These are phyloP conservation scores for Serendipita sp. DNA, from an alignment of 1,284 basidiomycete species.

Conservation along the genomic window DNA sequence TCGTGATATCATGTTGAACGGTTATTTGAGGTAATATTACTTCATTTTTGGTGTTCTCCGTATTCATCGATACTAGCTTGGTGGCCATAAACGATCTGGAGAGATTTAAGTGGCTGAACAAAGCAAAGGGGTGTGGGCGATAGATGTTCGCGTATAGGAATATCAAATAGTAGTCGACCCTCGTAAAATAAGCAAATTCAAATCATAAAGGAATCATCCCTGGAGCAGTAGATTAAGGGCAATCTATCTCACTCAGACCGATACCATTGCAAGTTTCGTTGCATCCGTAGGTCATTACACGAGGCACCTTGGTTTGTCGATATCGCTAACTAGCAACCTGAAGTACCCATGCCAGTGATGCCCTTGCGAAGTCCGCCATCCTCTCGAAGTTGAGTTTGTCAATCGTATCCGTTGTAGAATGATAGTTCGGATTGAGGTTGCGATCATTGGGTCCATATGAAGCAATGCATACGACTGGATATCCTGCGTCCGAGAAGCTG, in stretches of 20 bases:
- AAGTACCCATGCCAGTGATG: constrained; percentile 11
- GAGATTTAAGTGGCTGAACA: too few relatives aligned
- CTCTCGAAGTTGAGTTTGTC: constrained; percentile 13
- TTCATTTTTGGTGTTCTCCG: neutral
- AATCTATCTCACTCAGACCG: too few relatives aligned
- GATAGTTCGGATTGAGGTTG: constrained; percentile 13
- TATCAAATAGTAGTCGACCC: too few relatives aligned
- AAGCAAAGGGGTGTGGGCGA: too few relatives aligned
- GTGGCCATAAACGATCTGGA: too few relatives aligned
- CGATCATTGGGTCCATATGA: constrained; percentile 11
- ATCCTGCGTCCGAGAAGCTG: constrained; percentile 11
- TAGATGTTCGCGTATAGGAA: too few relatives aligned
- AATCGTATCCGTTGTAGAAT: constrained; percentile 10
- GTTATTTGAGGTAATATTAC: constrained; percentile 27
- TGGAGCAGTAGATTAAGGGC: too few relatives aligned
- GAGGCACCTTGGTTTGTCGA: too few relatives aligned
- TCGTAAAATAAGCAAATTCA: too few relatives aligned
- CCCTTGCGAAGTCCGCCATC: constrained; percentile 11
- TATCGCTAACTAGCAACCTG: constrained; percentile 7
- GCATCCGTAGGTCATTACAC: too few relatives aligned
- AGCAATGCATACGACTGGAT: constrained; percentile 12
- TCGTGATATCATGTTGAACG: constrained; percentile 45
- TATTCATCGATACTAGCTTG: neutral
- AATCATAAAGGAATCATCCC: too few relatives aligned
- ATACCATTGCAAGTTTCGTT: too few relatives aligned